Evolutionary conservation across 2,329 filamentous ascomycete species (phyloP), one percentile per base, ranked within the genome.

Genomic region (Botrytis deweyae): DNA sequence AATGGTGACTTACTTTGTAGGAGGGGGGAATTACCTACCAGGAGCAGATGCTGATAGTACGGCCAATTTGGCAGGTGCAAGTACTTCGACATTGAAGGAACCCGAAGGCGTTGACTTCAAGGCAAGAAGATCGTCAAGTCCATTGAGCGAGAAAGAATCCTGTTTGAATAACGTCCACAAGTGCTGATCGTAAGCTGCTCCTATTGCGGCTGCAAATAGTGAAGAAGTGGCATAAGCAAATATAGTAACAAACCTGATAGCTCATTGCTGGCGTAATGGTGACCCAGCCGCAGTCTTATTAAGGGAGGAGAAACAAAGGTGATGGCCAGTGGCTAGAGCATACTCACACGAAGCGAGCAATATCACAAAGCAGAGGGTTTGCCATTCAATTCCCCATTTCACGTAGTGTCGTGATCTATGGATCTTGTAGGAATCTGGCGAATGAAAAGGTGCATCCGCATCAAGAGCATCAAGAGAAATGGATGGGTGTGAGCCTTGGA

Each of bases 101-200:
- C 29, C 72, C 3, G 36, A 65, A 10, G 71, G 72, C 58, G 75
- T 69, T 9, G 72, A 63, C 3, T 72, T 76, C 1, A 75, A 36
- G 5, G 71, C 29, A 66, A 76, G 74, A 1, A 78, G 18, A 18
- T 72, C 73, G 52, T 78, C 74, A 12, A 78, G 22, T 22, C 59
- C 72, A 6, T 70, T 65, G 25, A 76, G 46, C 6, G 62, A 49
- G 25, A 74, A 72, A 4, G 74, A 29, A 22, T 74, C 73, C 16
- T 59, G 55, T 46, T 74, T 73, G 20, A 76, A 52, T 1, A 76
- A 12, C 8, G 52, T 74, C 75, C 75, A 77, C 18, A 76, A 68
- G 33, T 77, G 76, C 46, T 75, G 73, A 44, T 70, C 69, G 42
- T 75, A 75, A 25, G 72, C 59, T 20, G 33, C 52, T 33, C 64